These are phyloP conservation scores for Prunus mira DNA, from an alignment of 306 rosid genomes.

Conservation along the genomic window DNA sequence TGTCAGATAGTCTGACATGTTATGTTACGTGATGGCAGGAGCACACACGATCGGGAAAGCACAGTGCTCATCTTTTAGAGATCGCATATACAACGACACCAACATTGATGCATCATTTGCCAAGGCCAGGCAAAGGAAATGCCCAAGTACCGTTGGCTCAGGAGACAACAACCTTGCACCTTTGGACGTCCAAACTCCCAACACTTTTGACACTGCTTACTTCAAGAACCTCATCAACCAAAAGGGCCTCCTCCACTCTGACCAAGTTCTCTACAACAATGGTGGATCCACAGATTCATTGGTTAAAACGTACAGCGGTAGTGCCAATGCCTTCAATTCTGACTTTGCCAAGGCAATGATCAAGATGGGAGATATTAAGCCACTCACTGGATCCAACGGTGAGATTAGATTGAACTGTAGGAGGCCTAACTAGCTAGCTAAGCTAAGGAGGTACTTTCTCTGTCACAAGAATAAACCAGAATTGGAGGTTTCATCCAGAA, in stretches of 20 bases:
- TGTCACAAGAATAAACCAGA: background rate
- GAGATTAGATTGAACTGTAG: conserved; percentile 72
- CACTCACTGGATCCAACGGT: conserved; percentile 69
- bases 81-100: conserved; percentile 46
- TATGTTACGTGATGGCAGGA: conserved; percentile 30
- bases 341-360: conserved; percentile 68
- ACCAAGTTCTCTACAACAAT: conserved; percentile 46
- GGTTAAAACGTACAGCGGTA: conserved; percentile 42
- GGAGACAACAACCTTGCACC: conserved; percentile 55
- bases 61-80: conserved; percentile 55
- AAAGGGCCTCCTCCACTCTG: conserved; percentile 74
- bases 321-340: conserved; percentile 27
- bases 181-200: conserved; percentile 53
- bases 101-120: conserved; percentile 63
- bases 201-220: conserved; percentile 56
- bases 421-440: conserved; percentile 23
- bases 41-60: conserved; percentile 78
- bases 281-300: conserved; percentile 74
- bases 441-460: background rate
- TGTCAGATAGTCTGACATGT: background rate
- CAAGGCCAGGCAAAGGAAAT: conserved; percentile 26
- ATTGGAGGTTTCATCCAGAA: background rate
- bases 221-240: conserved; percentile 51
- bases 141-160: conserved; percentile 40
- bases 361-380: conserved; percentile 69